Conservation (phyloP, 1,284 basidiomycete genomes). For the Moniliophthora roreri region DNA sequence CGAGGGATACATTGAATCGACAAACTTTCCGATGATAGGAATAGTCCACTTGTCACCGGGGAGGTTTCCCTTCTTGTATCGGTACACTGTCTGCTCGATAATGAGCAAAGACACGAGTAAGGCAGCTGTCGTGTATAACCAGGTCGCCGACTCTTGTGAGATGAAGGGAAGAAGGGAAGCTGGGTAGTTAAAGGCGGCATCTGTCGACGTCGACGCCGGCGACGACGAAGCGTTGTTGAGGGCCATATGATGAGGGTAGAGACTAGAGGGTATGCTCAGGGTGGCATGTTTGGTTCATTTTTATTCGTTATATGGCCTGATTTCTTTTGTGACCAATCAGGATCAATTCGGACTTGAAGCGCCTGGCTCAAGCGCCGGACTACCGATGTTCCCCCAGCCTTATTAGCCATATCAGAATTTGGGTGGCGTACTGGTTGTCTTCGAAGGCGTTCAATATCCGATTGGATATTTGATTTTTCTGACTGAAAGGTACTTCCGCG, state of each 20-base stretch:
- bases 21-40: slow-evolving; percentile 91
- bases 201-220: slow-evolving; percentile 39
- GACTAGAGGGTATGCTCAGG: neutral
- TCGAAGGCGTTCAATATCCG: too few species aligned
- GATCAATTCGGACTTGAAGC: too few species aligned
- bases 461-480: too few species aligned
- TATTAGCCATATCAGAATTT: too few species aligned
- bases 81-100: slow-evolving; percentile 83
- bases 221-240: slow-evolving; percentile 36
- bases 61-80: slow-evolving; percentile 83
- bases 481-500: too few species aligned
- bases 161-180: slow-evolving; percentile 41
- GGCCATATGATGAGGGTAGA: slow-evolving; percentile 29
- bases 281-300: neutral
- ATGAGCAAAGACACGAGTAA: slow-evolving; percentile 66
- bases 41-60: slow-evolving; percentile 92
- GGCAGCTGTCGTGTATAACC: slow-evolving; percentile 66
- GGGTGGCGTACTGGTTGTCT: too few species aligned
- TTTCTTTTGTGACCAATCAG: neutral
- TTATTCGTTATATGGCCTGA: slow-evolving; percentile 1
- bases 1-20: slow-evolving; percentile 85
- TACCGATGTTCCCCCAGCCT: too few species aligned
- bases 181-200: slow-evolving; percentile 41
- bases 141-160: slow-evolving; percentile 40
- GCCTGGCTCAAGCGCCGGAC: too few species aligned